phyloP scores from a whole-genome alignment of 805 yeast species.

The Metschnikowia continentalis region DNA sequence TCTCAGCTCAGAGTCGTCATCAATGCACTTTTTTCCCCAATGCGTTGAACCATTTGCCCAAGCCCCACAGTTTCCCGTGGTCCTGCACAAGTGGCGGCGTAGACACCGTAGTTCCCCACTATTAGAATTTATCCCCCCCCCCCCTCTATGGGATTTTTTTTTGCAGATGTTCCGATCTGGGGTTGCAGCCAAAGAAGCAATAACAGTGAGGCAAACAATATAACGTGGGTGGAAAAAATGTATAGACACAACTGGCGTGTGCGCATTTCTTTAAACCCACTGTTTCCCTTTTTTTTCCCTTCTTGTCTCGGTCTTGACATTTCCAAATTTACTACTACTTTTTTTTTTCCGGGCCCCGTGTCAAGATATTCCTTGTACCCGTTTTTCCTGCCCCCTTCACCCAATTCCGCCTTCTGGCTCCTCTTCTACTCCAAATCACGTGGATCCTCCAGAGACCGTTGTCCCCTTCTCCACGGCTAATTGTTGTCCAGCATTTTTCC shows the following conservation, averaged over 20 bases:
- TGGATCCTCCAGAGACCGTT: neutral
- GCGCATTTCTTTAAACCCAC: conserved; percentile 4
- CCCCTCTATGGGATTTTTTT: neutral
- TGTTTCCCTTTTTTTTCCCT: neutral
- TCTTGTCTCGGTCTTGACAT: neutral
- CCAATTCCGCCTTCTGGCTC: neutral
- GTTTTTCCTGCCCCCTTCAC: neutral
- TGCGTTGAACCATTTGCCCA: neutral
- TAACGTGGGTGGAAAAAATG: conserved; percentile 2
- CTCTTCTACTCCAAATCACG: neutral
- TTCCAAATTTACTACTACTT: neutral
- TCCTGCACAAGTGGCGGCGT: neutral
- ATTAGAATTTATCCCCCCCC: neutral
- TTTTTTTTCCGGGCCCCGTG: neutral
- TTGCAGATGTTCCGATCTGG: conserved; percentile 1
- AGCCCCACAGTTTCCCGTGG: neutral
- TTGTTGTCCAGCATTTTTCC: neutral
- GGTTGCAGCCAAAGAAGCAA: conserved; percentile 11
- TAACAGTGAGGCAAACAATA: conserved; percentile 3
- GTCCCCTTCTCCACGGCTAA: neutral
- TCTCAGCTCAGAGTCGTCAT: neutral
- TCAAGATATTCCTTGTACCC: neutral
- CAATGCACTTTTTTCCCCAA: neutral
- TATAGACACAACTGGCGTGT: conserved; percentile 6
- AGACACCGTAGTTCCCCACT: neutral